Conservation (phyloP, 768 basidiomycete species). For the Mycena filopes region DNA sequence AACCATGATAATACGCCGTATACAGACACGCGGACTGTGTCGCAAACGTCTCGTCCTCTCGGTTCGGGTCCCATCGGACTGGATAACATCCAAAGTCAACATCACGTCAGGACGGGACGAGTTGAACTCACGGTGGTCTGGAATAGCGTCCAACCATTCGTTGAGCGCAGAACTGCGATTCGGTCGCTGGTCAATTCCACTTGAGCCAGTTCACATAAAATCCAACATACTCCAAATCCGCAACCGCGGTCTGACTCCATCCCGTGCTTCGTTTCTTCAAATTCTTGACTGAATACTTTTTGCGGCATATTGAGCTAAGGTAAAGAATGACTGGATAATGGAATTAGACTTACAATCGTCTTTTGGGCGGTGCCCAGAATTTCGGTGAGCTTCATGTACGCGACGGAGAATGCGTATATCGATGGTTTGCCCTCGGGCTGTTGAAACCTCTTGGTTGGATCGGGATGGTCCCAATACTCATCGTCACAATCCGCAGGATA, state of each 20-base stretch:
- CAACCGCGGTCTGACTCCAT: constrained; percentile 55
- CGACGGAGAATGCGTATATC: constrained; percentile 51
- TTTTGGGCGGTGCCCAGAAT: constrained; percentile 61
- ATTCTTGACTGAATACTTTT: constrained; percentile 25
- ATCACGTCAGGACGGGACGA: background rate
- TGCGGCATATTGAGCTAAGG: too few species aligned
- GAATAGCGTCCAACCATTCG: constrained; percentile 60
- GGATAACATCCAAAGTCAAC: background rate
- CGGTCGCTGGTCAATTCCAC: background rate
- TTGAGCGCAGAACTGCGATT: constrained; percentile 57
- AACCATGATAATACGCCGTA: constrained; percentile 54
- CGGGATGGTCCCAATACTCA: constrained; percentile 64
- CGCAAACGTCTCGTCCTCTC: constrained; percentile 51
- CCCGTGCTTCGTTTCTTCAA: constrained; percentile 31
- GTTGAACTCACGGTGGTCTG: constrained; percentile 50
- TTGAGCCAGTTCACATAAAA: background rate
- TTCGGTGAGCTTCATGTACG: constrained; percentile 54
- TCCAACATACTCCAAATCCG: constrained; percentile 52
- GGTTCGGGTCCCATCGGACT: constrained; percentile 62
- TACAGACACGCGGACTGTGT: constrained; percentile 64
- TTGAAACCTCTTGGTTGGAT: constrained; percentile 52
- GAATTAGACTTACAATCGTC: constrained; percentile 62
- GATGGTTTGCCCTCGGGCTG: constrained; percentile 63
- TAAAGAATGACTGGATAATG: too few species aligned
- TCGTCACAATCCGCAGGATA: constrained; percentile 68